Percentiles rank a stretch among this genome's conserved stretches.
phyloP scores from a whole-genome alignment of 495 filamentous ascomycete genomes.

The Aspergillus avenaceus region DNA sequence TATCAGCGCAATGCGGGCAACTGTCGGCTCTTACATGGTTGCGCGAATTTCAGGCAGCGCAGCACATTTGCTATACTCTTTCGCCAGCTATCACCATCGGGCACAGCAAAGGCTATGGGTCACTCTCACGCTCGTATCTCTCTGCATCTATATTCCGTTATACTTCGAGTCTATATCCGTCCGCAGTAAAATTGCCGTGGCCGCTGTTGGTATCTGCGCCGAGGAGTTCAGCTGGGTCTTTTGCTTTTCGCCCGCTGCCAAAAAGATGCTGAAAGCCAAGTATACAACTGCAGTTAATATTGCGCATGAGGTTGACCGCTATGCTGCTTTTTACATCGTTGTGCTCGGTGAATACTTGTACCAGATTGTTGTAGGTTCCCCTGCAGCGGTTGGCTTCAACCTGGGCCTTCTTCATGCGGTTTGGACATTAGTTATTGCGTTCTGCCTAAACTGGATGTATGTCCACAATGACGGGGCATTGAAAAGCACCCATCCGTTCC shows the following conservation, averaged over 20 bases:
- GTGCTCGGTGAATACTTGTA: constrained; percentile 46
- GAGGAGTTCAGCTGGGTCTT: constrained; percentile 31
- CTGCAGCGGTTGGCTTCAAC: constrained; percentile 35
- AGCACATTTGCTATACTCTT: constrained; percentile 31
- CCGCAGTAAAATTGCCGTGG: constrained; percentile 34
- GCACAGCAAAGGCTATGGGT: constrained; percentile 34
- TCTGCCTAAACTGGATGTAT: constrained; percentile 45
- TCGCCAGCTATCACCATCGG: constrained; percentile 35
- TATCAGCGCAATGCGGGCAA: constrained; percentile 35
- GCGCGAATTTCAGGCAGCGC: constrained; percentile 25
- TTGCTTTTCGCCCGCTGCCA: constrained; percentile 30
- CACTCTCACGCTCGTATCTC: constrained; percentile 18
- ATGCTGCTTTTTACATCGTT: constrained; percentile 48
- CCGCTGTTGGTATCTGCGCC: constrained; percentile 31
- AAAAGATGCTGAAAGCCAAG: constrained; percentile 28
- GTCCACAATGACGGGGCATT: constrained; percentile 34
- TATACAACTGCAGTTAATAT: constrained; percentile 41
- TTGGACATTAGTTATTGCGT: constrained; percentile 42
- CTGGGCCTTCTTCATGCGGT: constrained; percentile 31
- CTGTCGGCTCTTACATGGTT: constrained; percentile 36
- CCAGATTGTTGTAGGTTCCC: constrained; percentile 34
- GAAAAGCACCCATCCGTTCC: constrained; percentile 28
- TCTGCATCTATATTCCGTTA: constrained; percentile 38
- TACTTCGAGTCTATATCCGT: constrained; percentile 32
- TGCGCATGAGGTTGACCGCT: constrained; percentile 43